Evolutionary conservation across 352 stramenopile species (phyloP).

Genomic region (Phytophthora chlamydospora): DNA sequence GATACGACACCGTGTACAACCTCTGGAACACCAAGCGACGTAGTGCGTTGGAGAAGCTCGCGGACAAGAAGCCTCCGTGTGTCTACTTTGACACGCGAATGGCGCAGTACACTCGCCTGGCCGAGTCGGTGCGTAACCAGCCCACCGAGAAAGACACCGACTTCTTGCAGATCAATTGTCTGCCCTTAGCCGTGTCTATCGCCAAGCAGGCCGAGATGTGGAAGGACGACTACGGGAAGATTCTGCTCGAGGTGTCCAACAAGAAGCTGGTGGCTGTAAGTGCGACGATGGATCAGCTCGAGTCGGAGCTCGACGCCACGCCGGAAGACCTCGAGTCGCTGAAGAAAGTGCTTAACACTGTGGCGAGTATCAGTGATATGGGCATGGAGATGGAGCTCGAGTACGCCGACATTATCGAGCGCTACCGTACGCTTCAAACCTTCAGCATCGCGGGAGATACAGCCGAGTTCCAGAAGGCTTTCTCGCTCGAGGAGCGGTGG

Average conservation of each 20-base stretch:
- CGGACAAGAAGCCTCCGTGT: conserved; percentile 91
- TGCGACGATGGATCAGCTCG: conserved; percentile 79
- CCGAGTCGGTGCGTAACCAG: conserved; percentile 89
- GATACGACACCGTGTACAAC: conserved; percentile 95
- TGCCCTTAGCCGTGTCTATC: conserved; percentile 89
- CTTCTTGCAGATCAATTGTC: conserved; percentile 95
- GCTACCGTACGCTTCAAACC: conserved; percentile 88
- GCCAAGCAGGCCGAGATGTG: conserved; percentile 93
- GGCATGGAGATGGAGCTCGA: conserved; percentile 96
- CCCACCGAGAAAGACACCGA: conserved; percentile 94
- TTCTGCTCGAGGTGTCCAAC: conserved; percentile 89
- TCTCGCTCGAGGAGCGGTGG: conserved; percentile 88
- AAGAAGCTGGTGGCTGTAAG: conserved; percentile 81
- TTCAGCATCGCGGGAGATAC: conserved; percentile 84
- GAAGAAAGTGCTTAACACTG: conserved; percentile 94
- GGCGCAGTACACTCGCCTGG: conserved; percentile 88
- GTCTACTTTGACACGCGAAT: conserved; percentile 96
- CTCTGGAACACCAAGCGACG: conserved; percentile 95
- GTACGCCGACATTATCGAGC: conserved; percentile 93
- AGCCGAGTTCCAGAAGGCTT: conserved; percentile 68
- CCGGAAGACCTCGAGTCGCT: conserved; percentile 92
- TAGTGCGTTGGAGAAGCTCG: conserved; percentile 90
- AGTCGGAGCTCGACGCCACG: conserved; percentile 77
- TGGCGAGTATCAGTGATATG: conserved; percentile 86
- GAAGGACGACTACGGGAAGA: conserved; percentile 94